Base-by-base conservation (phyloP, 163 green algal species). In the Chlorella variabilis region DNA sequence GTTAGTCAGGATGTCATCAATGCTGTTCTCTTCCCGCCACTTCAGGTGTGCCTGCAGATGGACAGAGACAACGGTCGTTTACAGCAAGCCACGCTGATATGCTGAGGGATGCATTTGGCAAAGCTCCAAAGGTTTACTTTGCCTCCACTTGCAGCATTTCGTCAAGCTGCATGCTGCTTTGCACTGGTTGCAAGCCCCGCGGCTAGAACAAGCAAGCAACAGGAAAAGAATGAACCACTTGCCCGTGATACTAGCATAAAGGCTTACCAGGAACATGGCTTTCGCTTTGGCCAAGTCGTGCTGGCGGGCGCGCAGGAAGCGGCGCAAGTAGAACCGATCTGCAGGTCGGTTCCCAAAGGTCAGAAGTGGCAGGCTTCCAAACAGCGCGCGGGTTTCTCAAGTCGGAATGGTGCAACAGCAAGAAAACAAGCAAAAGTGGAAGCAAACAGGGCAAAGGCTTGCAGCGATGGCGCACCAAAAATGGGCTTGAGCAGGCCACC, bases 261-360 rank as follows among this genome's bases (percentile, higher is more conserved):
- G 36, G 42, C 93, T 90, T 66, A 42, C 87, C 36, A 91, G n/a
- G 78, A 93, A 97, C 95, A 98, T 98, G 29, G 90, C 86, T 34
- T 87, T 89, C 0, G 95, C 93, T 31, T 89, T 91, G 27, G 89
- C 74, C 4, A 97, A 59, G 71, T 98, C 90, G 81, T 98, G 97
- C 51, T 93, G 91, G 0, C 95, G 89, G 5, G 95, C 95, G 0
- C 94, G 89, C 67, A 98, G 78, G 83, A 98, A 98, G 13, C 95
- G 92, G 34, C 94, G 87, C 54, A 98, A 81, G 66, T 88, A 92
- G 83, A 92, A 93, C 63, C 93, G 92, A 77, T 98, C 94, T 96
- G 89, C 68, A 51, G 48, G 25, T 1, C n/a, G 41, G n/a, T 27
- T 11, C 2, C 23, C 17, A 20, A 31, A 2, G 29, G 31, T 11